Evolutionary conservation across 2,329 filamentous ascomycete species (phyloP).

Genomic region (Aspergillus costaricaensis): DNA sequence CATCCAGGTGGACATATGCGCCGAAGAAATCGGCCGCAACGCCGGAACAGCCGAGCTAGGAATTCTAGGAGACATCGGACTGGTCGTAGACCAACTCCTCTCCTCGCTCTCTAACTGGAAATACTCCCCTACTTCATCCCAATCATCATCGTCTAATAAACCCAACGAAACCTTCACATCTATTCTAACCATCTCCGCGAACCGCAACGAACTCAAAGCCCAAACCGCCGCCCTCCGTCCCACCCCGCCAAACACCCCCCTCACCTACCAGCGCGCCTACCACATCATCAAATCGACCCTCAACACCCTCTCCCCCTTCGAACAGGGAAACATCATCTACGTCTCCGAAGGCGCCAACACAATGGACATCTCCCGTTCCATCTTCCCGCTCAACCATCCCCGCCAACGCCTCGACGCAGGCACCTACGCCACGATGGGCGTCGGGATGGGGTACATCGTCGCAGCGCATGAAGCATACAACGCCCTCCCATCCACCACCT

Average conservation of each 20-base stretch:
- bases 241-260: conserved; percentile 38
- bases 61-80: conserved; percentile 54
- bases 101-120: conserved; percentile 47
- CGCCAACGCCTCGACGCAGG: conserved; percentile 60
- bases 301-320: conserved; percentile 48
- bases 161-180: conserved; percentile 27
- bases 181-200: conserved; percentile 31
- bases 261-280: conserved; percentile 56
- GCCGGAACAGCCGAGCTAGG: conserved; percentile 50
- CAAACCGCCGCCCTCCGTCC: conserved; percentile 44
- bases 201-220: conserved; percentile 52
- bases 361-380: conserved; percentile 61
- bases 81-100: conserved; percentile 52
- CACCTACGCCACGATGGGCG: conserved; percentile 62
- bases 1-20: conserved; percentile 58
- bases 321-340: conserved; percentile 55
- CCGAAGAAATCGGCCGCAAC: conserved; percentile 58
- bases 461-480: conserved; percentile 61
- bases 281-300: conserved; percentile 55
- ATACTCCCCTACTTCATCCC: conserved; percentile 36
- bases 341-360: conserved; percentile 62
- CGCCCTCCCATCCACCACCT: conserved; percentile 38
- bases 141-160: conserved; percentile 17
- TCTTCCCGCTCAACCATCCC: conserved; percentile 57
- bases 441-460: conserved; percentile 59